Percentiles rank a stretch among this genome's conserved stretches.
Conservation (phyloP, 179 eudicot genomes). For the Spinacia oleracea region DNA sequence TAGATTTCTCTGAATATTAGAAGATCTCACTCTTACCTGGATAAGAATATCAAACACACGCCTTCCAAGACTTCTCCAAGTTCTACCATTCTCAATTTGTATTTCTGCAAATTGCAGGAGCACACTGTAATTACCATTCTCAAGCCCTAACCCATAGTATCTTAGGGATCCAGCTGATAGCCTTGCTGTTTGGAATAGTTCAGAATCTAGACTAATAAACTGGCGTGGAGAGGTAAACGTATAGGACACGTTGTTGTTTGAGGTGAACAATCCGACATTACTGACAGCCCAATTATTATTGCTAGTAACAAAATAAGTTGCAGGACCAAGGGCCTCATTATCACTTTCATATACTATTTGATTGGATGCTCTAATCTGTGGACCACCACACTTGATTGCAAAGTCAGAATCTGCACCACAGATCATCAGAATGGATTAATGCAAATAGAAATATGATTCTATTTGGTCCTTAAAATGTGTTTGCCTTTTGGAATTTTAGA, state of each 20-base stretch:
- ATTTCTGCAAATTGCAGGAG: constrained; percentile 67
- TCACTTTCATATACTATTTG: constrained; percentile 48
- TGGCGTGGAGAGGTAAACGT: constrained; percentile 34
- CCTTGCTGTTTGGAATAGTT: constrained; percentile 66
- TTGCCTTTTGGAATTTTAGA: no score
- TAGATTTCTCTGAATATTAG: background rate
- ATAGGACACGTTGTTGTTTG: constrained; percentile 40
- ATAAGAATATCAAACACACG: constrained; percentile 75
- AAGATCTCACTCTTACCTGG: constrained; percentile 49
- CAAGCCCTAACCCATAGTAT: constrained; percentile 80
- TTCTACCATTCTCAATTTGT: constrained; percentile 30
- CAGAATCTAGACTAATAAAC: constrained; percentile 55
- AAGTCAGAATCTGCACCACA: constrained; percentile 58
- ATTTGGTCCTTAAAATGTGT: no score
- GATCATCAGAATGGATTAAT: background rate
- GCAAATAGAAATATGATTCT: no score
- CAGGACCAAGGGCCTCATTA: constrained; percentile 59
- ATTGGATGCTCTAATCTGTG: constrained; percentile 40
- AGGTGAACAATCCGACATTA: constrained; percentile 55
- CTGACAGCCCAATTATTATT: constrained; percentile 76
- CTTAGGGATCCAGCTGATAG: constrained; percentile 74
- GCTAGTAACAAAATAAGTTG: constrained; percentile 46
- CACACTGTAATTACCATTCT: constrained; percentile 76
- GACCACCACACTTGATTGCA: constrained; percentile 79
- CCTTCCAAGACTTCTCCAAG: constrained; percentile 70